Percentiles rank a stretch among this genome's conserved stretches.
phyloP scores from a whole-genome alignment of 768 basidiomycete species.

The Suillus variegatus region DNA sequence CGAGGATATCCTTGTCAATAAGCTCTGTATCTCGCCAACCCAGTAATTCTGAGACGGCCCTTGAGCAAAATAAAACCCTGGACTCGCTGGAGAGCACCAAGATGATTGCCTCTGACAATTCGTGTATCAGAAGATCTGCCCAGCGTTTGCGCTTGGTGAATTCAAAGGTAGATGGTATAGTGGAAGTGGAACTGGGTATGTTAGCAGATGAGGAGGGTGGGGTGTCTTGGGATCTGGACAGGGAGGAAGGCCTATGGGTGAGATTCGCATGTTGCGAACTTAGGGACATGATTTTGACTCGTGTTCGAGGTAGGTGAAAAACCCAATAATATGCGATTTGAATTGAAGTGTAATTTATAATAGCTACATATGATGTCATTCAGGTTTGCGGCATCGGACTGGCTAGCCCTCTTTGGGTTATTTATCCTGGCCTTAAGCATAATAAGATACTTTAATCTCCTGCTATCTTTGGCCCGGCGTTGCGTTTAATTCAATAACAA shows the following conservation, averaged over 20 bases:
- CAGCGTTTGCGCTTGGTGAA: constrained; percentile 88
- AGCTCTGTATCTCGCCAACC: constrained; percentile 79
- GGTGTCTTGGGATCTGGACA: neutral
- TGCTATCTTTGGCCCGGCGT: too few relatives aligned
- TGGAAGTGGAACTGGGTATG: neutral
- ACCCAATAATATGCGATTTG: too few relatives aligned
- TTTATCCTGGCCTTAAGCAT: neutral
- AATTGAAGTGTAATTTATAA: too few relatives aligned
- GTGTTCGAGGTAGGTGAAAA: too few relatives aligned
- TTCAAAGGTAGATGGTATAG: constrained; percentile 51
- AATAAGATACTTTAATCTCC: too few relatives aligned
- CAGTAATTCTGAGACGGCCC: constrained; percentile 66
- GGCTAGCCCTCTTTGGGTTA: neutral
- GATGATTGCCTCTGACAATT: constrained; percentile 71
- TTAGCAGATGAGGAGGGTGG: neutral
- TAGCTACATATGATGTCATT: constrained; percentile 8
- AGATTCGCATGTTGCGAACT: neutral
- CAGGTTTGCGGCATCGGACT: too few relatives aligned
- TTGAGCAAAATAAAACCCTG: constrained; percentile 69
- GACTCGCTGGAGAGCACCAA: constrained; percentile 66
- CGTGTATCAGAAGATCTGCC: constrained; percentile 78
- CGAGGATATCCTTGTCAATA: constrained; percentile 63
- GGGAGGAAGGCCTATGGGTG: neutral
- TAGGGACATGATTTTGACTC: constrained; percentile 22
- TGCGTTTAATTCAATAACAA: too few relatives aligned